Base-by-base conservation (phyloP, 768 basidiomycete genomes). In the Russula emetica region DNA sequence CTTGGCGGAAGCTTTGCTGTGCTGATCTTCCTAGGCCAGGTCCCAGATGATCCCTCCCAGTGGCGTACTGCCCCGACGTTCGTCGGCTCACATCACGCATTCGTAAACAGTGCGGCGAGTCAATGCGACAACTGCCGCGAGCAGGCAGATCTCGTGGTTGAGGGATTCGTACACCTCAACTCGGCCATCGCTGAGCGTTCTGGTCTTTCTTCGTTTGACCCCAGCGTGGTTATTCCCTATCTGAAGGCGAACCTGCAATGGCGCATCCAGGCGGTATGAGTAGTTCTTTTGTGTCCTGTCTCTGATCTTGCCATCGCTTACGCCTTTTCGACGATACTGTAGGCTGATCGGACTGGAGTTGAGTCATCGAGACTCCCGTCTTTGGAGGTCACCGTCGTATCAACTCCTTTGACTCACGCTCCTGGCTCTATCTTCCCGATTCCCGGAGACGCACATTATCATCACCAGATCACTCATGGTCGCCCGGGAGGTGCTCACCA, bases 91-190 rank as follows among this genome's bases (percentile, higher is more conserved):
- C 77, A 79, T 70, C 69, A 74, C 56, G 77, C 74, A n/a, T 82
- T 82, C 65, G 79, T 77, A n/a, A 77, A 74, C 58, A 69, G 69
- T 58, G 34, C 59, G 30, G 58, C 70, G 42, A 72, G 70, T 10
- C 69, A 70, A 7, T 80, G 80, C 64, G 75, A 71, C 24, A 80
- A 80, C 64, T 79, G 78, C 70, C 66, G 70, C 36, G 55, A 66
- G 0, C 70, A 76, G 36, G 59, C n/a, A 14, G 58, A 53, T 30
- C 49, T 76, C 24, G 66, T 75, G 34, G 68, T 71, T 20, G 78
- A 80, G 65, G 79, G 79, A 5, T 80, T 78, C 67, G 76, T 81
- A 5, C 78, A 78, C 64, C 71, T 82, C 30, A 77, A 77, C 50
- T 64, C 72, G 0, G 73, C 70, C 5, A 73, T 82, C 44, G 58